Percentiles rank a stretch among this genome's conserved stretches.
Conservation (phyloP, 305 asterid genomes). For the Fraxinus nigra region DNA sequence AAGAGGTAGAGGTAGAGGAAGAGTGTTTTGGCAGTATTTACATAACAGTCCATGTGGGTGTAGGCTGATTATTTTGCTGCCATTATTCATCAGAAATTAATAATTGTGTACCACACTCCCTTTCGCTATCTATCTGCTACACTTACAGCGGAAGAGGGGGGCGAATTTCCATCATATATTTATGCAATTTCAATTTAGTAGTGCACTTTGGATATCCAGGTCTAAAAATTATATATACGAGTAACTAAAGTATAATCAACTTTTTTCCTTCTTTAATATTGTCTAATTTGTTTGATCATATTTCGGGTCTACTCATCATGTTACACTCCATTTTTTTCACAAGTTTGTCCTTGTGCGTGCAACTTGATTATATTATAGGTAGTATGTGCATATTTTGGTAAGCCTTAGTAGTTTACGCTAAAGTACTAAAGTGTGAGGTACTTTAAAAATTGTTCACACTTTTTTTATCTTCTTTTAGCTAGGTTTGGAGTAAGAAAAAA, state of each 20-base stretch:
- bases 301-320: not conserved
- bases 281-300: not conserved
- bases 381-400: not conserved
- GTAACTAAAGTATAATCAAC: not conserved
- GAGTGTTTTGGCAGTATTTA: constrained; percentile 42
- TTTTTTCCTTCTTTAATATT: not conserved
- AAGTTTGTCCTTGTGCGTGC: not conserved
- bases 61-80: constrained; percentile 22
- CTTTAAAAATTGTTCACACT: not conserved
- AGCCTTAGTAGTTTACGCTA: not conserved
- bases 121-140: constrained; percentile 34
- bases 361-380: not conserved
- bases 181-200: not conserved
- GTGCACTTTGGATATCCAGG: not conserved
- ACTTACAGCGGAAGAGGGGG: constrained; percentile 54
- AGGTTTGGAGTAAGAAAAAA: not conserved
- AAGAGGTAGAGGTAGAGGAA: constrained; percentile 7
- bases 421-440: not conserved
- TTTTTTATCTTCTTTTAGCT: no score
- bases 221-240: not conserved
- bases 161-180: constrained; percentile 31
- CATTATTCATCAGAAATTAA: constrained; percentile 36
- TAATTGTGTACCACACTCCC: constrained; percentile 36
- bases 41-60: constrained; percentile 30
- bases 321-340: not conserved